These are phyloP conservation scores for Aspergillus mulundensis DNA, from an alignment of 495 filamentous ascomycete genomes.

Conservation along the genomic window DNA sequence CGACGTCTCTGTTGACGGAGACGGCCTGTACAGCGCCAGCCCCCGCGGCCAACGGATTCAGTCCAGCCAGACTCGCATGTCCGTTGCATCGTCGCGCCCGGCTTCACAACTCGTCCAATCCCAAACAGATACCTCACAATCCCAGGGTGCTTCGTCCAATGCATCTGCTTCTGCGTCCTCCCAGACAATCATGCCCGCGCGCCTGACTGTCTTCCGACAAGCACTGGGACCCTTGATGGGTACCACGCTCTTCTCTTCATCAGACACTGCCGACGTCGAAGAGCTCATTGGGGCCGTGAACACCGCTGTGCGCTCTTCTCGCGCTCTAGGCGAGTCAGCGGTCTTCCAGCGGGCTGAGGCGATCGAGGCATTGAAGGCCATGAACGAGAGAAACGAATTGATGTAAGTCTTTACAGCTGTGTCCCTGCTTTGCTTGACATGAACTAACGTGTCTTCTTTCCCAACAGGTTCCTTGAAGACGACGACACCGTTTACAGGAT, in stretches of 20 bases:
- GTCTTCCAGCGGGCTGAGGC: conserved; percentile 71
- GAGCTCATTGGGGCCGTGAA: conserved; percentile 79
- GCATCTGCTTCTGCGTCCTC: conserved; percentile 14
- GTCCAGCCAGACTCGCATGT: conserved; percentile 56
- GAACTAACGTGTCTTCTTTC: conserved; percentile 11
- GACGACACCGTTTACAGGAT: conserved; percentile 51
- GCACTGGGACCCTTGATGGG: conserved; percentile 77
- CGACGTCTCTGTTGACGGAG: conserved; percentile 43
- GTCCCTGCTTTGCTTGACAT: background rate
- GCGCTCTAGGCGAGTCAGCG: conserved; percentile 34
- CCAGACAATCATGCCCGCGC: conserved; percentile 53
- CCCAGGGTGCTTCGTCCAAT: conserved; percentile 28
- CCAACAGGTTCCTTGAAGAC: conserved; percentile 47
- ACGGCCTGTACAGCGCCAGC: conserved; percentile 55
- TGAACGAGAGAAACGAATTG: conserved; percentile 83
- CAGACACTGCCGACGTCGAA: conserved; percentile 73
- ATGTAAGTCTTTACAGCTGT: conserved; percentile 68
- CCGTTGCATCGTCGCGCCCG: conserved; percentile 62
- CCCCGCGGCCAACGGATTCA: conserved; percentile 49
- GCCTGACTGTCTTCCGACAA: conserved; percentile 70
- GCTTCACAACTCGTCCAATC: conserved; percentile 62
- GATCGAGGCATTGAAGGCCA: conserved; percentile 64
- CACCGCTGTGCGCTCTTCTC: conserved; percentile 47
- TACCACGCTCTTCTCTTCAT: conserved; percentile 65
- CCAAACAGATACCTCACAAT: conserved; percentile 50